Base-by-base conservation (phyloP, 179 eudicot genomes). In the Spinacia oleracea region DNA sequence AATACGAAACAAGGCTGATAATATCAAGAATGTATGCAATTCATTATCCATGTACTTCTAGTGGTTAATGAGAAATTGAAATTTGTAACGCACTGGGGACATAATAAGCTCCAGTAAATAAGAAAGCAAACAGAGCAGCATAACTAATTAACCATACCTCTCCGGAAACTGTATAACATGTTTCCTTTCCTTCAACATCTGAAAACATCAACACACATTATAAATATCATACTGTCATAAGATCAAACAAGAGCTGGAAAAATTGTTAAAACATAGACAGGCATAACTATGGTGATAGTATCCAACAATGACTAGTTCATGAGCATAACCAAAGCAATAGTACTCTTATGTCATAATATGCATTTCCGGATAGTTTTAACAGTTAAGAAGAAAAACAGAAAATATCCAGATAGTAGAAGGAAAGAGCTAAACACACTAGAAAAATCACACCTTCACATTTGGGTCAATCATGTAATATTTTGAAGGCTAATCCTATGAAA, bases 91-190 rank as follows among this genome's bases (percentile, higher is more conserved):
- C 15, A 63, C 21, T 67, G 9, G 46, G 72, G 8, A 58, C 6
- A 8, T 27, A 72, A 32, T 14, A 14, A 62, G 70, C 70, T 72
- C 23, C 9, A n/a, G 3, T n/a, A 32, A 23, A 72, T 34, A 2
- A 73, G 69, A 55, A 79, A 34, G 0, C 2, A 29, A 27, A 6
- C 32, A 42, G 18, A 70, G 72, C 34, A 69, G 6, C 23, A 15
- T 32, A 71, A n/a, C n/a, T n/a, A n/a, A n/a, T n/a, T n/a, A n/a
- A 20, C 53, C 83, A 65, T 82, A 85, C 87, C 88, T 83, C 88
- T 65, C 86, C 86, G 4, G 86, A 83, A 29, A 80, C 55, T 3
- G 84, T 75, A 75, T 85, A 85, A 59, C 75, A 25, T 31, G 86
- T 85, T 78, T 83, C 86, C 78, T 80, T 78, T n/a, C 75, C 86